These are phyloP conservation scores for Picea abies DNA, from an alignment of 83 land plant species.

Conservation along the genomic window DNA sequence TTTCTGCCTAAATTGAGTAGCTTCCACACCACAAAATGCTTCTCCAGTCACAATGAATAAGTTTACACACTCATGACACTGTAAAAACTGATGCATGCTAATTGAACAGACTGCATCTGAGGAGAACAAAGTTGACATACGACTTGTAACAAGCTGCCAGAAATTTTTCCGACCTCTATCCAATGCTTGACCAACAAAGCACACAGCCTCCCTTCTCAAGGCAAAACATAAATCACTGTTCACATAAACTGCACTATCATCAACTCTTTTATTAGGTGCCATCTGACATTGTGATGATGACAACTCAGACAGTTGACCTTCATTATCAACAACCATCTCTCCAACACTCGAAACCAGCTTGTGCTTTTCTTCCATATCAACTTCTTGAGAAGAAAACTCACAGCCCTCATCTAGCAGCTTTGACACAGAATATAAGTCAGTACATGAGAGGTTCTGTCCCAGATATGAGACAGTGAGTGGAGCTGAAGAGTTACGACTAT, in stretches of 20 bases:
- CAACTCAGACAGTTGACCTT: neutral
- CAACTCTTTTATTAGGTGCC: slow-evolving; percentile 21
- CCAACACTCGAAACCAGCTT: neutral
- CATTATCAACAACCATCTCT: neutral
- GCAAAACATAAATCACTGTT: slow-evolving; percentile 49
- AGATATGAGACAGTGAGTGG: neutral
- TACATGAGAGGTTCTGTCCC: neutral
- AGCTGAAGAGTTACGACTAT: slow-evolving; percentile 1
- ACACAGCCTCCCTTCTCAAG: slow-evolving; percentile 58
- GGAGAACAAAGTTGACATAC: slow-evolving; percentile 73
- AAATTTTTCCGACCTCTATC: slow-evolving; percentile 65
- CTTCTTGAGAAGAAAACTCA: neutral
- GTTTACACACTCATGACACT: slow-evolving; percentile 66
- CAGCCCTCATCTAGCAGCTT: neutral
- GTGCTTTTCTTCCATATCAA: neutral
- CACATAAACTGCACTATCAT: slow-evolving; percentile 30
- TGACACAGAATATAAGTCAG: neutral
- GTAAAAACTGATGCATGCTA: slow-evolving; percentile 80
- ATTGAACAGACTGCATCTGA: slow-evolving; percentile 60
- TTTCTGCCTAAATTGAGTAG: slow-evolving; percentile 68
- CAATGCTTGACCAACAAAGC: slow-evolving; percentile 57
- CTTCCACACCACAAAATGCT: slow-evolving; percentile 78
- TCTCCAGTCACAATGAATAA: slow-evolving; percentile 78
- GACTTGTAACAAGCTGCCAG: slow-evolving; percentile 85
- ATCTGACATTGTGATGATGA: slow-evolving; percentile 10